Evolutionary conservation across 2,329 filamentous ascomycete genomes (phyloP), one percentile per base, ranked within the genome.

Genomic region (Nemania bipapillata): DNA sequence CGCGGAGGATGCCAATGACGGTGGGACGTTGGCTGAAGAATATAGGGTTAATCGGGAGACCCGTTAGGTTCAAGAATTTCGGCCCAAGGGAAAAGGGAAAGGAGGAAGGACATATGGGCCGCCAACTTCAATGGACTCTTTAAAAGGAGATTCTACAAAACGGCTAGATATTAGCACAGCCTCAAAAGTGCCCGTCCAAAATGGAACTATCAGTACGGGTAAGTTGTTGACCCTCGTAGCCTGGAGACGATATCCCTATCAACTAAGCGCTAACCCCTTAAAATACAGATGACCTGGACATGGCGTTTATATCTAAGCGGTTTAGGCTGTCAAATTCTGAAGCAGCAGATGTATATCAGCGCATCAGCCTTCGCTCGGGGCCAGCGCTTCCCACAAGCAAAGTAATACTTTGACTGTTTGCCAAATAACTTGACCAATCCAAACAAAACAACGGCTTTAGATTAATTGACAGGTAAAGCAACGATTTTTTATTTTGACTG

Each of bases 291-390:
- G n/a, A n/a, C n/a, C n/a, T n/a, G n/a, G 81, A 84, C 32, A 81
- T 86, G 35, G 72, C 78, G 4, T 84, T 81, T 69, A 75, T 86
- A 28, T 81, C 83, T 17, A 80, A 85, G 52, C 79, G 80, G 50
- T 78, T 86, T 9, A 78, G 80, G 52, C 74, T 84, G 35, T 78
- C 81, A 0, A 78, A 79, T 26, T 80, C 80, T 3, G 80, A 84
- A 30, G 81, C 84, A 4, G 78, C 78, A 1, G 75, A 75, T 9
- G 80, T 82, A 17, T 86, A 84, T 68, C 74, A 77, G 26, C 77
- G 79, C 6, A 79, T 32, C 74, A 77, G 26, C 77, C 74, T 50
- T 84, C 83, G 0, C 78, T 77, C 35, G 81, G 81, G 17, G n/a
- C n/a, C n/a, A n/a, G n/a, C n/a, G n/a, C n/a, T n/a, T n/a, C n/a